Percentiles rank a stretch among this genome's conserved stretches.
These are phyloP conservation scores for Saccharomycopsis javanensis DNA, from an alignment of 805 yeast species.

Conservation along the genomic window DNA sequence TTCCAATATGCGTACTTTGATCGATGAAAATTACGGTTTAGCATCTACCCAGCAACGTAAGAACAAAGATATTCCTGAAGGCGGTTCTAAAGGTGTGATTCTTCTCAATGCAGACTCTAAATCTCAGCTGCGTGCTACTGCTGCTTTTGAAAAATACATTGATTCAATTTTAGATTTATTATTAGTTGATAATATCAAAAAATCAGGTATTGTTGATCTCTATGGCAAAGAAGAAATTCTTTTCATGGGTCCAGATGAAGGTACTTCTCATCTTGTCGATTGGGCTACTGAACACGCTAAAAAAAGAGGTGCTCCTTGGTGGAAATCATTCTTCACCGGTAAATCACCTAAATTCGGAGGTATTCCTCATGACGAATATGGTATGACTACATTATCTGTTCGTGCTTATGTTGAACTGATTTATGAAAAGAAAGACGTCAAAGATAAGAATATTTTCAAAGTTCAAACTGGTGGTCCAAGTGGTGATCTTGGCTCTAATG, in stretches of 20 bases:
- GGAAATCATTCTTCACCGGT: constrained; percentile 98
- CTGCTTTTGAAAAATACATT: constrained; percentile 85
- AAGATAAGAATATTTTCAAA: constrained; percentile 50
- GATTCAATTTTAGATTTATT: constrained; percentile 84
- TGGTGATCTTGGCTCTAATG: constrained; percentile 96
- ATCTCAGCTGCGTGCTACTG: constrained; percentile 70
- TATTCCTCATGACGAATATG: constrained; percentile 95
- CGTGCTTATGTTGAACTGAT: constrained; percentile 84
- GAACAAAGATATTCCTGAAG: constrained; percentile 97
- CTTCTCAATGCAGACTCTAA: constrained; percentile 61
- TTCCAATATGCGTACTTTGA: constrained; percentile 75
- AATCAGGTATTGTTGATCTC: constrained; percentile 77
- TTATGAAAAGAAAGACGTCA: constrained; percentile 63
- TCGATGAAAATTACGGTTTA: constrained; percentile 92
- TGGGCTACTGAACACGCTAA: constrained; percentile 97
- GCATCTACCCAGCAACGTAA: constrained; percentile 95
- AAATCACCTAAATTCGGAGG: constrained; percentile 90
- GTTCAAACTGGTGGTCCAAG: constrained; percentile 99
- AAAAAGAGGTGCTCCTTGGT: constrained; percentile 88
- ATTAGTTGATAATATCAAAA: constrained; percentile 58
- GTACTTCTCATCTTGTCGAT: constrained; percentile 89
- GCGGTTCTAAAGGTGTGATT: constrained; percentile 97
- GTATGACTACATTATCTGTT: constrained; percentile 94
- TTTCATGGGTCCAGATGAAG: constrained; percentile 99
- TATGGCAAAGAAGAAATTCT: constrained; percentile 80